These are phyloP conservation scores for Plantago elongata DNA, from an alignment of 257 asterid species.

Conservation along the genomic window DNA sequence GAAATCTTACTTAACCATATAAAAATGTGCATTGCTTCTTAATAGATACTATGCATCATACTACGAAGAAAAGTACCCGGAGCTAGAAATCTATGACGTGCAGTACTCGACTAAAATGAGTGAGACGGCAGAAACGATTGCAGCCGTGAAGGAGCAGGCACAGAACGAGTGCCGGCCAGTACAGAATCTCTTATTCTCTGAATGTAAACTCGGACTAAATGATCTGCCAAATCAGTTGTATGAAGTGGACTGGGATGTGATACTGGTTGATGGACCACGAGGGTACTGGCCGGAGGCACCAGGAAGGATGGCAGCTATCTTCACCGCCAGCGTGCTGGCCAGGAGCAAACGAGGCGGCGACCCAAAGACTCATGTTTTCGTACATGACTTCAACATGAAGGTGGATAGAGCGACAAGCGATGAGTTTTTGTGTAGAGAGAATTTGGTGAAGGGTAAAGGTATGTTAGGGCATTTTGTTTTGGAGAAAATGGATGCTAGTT, in stretches of 20 bases:
- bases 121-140: conserved; percentile 42
- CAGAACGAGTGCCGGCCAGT: conserved; percentile 53
- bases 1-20: not conserved
- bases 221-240: conserved; percentile 58
- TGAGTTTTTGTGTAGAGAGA: conserved; percentile 55
- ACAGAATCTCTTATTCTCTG: conserved; percentile 57
- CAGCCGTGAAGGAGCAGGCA: conserved; percentile 34
- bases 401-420: conserved; percentile 42
- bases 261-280: conserved; percentile 53
- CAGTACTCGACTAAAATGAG: conserved; percentile 51
- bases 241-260: conserved; percentile 56
- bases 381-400: conserved; percentile 46
- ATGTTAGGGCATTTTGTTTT: conserved; percentile 49
- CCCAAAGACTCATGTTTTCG: conserved; percentile 45
- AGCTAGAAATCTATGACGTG: conserved; percentile 53
- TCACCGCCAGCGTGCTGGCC: conserved; percentile 55
- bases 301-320: conserved; percentile 58
- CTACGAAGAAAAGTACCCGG: conserved; percentile 52
- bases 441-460: conserved; percentile 50
- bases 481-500: conserved; percentile 39
- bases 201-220: conserved; percentile 50
- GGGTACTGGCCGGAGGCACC: conserved; percentile 69
- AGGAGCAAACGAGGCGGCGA: conserved; percentile 52
- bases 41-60: conserved; percentile 45
- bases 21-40: not conserved